Base-by-base conservation (phyloP, 352 stramenopile species). In the Elongisporangium anandrum region DNA sequence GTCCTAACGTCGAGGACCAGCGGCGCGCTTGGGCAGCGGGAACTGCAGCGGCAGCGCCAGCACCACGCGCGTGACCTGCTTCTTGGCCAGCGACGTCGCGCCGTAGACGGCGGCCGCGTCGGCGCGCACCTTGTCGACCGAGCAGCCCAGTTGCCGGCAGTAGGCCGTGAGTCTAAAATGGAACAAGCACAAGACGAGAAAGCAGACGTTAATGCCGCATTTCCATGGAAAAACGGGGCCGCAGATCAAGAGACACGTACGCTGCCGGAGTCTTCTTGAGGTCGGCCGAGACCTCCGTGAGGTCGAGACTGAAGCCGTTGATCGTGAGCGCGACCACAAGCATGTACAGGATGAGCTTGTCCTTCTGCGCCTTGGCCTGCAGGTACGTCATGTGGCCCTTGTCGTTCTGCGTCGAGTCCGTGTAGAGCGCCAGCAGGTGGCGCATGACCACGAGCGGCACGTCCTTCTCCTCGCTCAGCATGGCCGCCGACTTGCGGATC, bases 21-120 rank as follows among this genome's bases (percentile, higher is more conserved):
- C 78, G 21, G 81, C 77, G 54, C 81, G 80, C 59, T 92, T 94
- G 19, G 72, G 70, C 45, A 69, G 56, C 41, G 85, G 85, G 61
- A 94, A 94, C 56, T 88, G 80, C 29, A 94, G 72, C 57, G 85
- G 85, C 63, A 94, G 70, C 19, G 82, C 74, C 38, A 94, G 74
- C 57, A 94, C 82, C 4, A 73, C 84, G 45, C 85, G 83, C 26
- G 75, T 47, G 41, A 81, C 71, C 60, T 79, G 72, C 63, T 94
- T 94, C 75, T 89, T 89, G 21, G 71, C 64, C 3, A 87, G 59
- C 48, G 80, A 71, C 16, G 74, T 69, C 7, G 68, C 41, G 12
- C 66, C 63, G 41, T 77, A 75, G 64, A 88, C 87, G 9, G 80
- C 62, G n/a, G 74, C 69, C 13, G 70, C 58, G 23, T 94, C 83